A percentile compares a stretch with the other conserved stretches of the same genome.
These are phyloP conservation scores for Testicularia cyperi DNA, from an alignment of 1,284 basidiomycete genomes.

Conservation along the genomic window DNA sequence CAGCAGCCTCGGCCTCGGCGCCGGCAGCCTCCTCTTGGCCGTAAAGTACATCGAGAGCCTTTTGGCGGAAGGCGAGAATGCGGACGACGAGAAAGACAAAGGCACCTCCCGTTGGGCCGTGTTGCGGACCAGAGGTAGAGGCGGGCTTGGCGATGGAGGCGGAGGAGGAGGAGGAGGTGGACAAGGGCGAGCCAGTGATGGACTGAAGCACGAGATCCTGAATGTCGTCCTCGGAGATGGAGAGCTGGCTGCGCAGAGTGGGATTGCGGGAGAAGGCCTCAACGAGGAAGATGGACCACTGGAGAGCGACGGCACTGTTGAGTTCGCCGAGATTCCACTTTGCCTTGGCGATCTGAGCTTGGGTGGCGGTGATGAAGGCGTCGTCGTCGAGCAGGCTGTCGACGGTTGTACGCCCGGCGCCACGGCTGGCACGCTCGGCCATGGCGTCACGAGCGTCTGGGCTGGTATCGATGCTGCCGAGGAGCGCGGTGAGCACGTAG, in stretches of 20 bases:
- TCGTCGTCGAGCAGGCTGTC: slow-evolving; percentile 45
- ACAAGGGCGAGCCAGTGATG: slow-evolving; percentile 35
- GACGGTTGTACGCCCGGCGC: slow-evolving; percentile 25
- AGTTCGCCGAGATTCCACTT: slow-evolving; percentile 74
- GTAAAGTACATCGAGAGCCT: slow-evolving; percentile 60
- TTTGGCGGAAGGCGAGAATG: slow-evolving; percentile 59
- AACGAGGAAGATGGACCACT: slow-evolving; percentile 73
- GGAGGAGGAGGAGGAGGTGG: slow-evolving; percentile 64
- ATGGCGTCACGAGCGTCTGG: slow-evolving; percentile 62
- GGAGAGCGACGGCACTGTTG: slow-evolving; percentile 74
- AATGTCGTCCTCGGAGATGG: slow-evolving; percentile 42
- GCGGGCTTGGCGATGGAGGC: too few species aligned
- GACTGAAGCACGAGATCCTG: slow-evolving; percentile 41
- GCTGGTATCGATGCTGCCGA: slow-evolving; percentile 70
- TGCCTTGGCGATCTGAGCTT: slow-evolving; percentile 45
- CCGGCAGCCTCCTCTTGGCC: slow-evolving; percentile 65
- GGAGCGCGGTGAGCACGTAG: slow-evolving; percentile 72
- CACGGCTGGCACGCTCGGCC: slow-evolving; percentile 35
- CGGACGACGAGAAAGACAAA: slow-evolving; percentile 71
- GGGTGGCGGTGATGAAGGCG: slow-evolving; percentile 54
- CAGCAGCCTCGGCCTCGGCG: slow-evolving; percentile 37
- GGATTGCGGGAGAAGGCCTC: slow-evolving; percentile 47
- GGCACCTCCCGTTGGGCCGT: slow-evolving; percentile 76
- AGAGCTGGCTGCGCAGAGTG: slow-evolving; percentile 42
- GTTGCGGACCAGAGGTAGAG: too few species aligned